Conservation (phyloP, 2,329 filamentous ascomycete species). For the Fusarium sp. region DNA sequence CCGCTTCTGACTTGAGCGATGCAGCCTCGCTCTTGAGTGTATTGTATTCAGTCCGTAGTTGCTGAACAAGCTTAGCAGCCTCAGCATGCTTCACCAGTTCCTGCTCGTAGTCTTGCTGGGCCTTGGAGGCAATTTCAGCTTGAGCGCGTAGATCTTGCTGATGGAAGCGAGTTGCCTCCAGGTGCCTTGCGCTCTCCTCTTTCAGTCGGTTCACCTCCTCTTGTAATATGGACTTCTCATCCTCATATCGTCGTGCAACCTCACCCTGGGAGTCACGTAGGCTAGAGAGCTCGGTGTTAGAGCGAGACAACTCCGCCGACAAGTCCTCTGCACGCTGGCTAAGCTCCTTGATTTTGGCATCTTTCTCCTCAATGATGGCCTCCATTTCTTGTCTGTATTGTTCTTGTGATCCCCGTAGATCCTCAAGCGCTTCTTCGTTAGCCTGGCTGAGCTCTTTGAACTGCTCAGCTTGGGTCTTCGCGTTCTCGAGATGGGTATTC, state of each 20-base stretch:
- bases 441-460: conserved; percentile 89
- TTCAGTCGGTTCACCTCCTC: conserved; percentile 82
- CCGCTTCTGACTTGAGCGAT: conserved; percentile 79
- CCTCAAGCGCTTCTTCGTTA: conserved; percentile 86
- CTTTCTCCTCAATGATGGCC: conserved; percentile 76
- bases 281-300: conserved; percentile 82
- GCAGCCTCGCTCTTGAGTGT: conserved; percentile 81
- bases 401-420: conserved; percentile 80
- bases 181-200: conserved; percentile 82
- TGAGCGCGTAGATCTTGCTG: conserved; percentile 93
- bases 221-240: conserved; percentile 82
- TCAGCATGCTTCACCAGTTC: conserved; percentile 96
- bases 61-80: conserved; percentile 85
- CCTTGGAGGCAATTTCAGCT: conserved; percentile 89
- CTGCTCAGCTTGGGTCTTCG: conserved; percentile 82
- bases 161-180: conserved; percentile 82
- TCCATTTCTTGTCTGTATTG: conserved; percentile 91
- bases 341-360: conserved; percentile 80
- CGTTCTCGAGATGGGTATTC: conserved; percentile 80
- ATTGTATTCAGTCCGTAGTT: conserved; percentile 81
- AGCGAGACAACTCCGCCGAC: conserved; percentile 78
- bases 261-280: conserved; percentile 85
- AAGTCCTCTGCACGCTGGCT: conserved; percentile 86
- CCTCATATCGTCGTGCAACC: conserved; percentile 72
- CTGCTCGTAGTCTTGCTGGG: conserved; percentile 93